Evolutionary conservation across 2,329 filamentous ascomycete species (phyloP), one percentile per base, ranked within the genome.

Genomic region (Nigrospora sphaerica): DNA sequence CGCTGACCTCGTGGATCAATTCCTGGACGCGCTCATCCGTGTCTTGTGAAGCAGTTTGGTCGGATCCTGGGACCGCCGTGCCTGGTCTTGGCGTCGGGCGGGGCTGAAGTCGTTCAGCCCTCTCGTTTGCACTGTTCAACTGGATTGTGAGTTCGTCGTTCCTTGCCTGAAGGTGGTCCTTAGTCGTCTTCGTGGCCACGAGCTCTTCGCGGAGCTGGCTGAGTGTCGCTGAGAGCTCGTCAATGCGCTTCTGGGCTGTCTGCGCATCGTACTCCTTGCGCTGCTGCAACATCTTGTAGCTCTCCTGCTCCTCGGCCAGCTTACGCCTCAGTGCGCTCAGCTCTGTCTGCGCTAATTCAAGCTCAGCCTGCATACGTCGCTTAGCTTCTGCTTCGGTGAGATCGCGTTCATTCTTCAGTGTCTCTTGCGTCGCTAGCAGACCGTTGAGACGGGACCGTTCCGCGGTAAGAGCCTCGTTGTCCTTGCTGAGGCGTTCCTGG

Each of bases 141-240:
- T 97, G 89, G 47, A 95, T 86, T 23, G 85, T 86, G 46, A 98
- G 71, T 67, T 97, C 92, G 54, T 95, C 87, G 3, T 95, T 88
- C 47, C 91, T 81, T 32, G 84, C 80, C 63, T 97, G 91, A 2
- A 98, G 75, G 62, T 96, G 88, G 62, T 97, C 92, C 41, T 86
- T 83, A 40, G 82, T 87, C 1, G 92, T 95, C 73, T 95, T 95
- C 19, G 85, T 81, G 23, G 85, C 83, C 39, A 93, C 81, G 44
- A 95, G 78, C 56, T 96, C 90, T 64, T 97, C 91, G 39, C 92
- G 88, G 43, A 85, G 81, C 50, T 89, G 81, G 54, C 88, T 78
- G 36, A 96, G 73, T 57, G 81, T 92, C 32, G 83, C 75, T 52
- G 92, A 85, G 39, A 98, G 78, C 58, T 97, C 92, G 54, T 98